A percentile compares a stretch with the other conserved stretches of the same genome.
phyloP scores from a whole-genome alignment of 495 filamentous ascomycete genomes.

The Aspergillus haitiensis region DNA sequence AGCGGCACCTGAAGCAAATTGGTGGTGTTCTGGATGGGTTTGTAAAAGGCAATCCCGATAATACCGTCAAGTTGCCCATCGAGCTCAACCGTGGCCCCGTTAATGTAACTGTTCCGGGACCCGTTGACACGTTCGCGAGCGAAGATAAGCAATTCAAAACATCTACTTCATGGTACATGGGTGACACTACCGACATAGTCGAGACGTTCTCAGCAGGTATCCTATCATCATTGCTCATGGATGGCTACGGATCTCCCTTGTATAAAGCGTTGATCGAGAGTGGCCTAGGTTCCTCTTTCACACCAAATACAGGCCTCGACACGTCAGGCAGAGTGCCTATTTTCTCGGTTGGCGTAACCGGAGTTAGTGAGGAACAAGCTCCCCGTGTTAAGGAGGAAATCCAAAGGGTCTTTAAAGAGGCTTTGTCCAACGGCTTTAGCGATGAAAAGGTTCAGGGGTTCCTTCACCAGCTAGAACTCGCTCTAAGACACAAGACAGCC shows the following conservation, averaged over 20 bases:
- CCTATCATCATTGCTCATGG: slow-evolving; percentile 76
- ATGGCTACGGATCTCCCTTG: slow-evolving; percentile 93
- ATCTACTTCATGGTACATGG: slow-evolving; percentile 88
- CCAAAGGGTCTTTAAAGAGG: slow-evolving; percentile 63
- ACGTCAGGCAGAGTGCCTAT: slow-evolving; percentile 70
- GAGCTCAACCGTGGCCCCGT: slow-evolving; percentile 65
- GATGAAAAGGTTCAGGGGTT: slow-evolving; percentile 87
- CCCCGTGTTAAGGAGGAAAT: slow-evolving; percentile 72
- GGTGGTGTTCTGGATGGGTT: slow-evolving; percentile 70
- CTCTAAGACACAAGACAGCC: slow-evolving; percentile 90
- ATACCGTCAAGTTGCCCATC: slow-evolving; percentile 72
- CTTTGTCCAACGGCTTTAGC: slow-evolving; percentile 75
- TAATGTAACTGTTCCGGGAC: slow-evolving; percentile 71
- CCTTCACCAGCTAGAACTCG: slow-evolving; percentile 87
- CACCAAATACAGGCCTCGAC: slow-evolving; percentile 90
- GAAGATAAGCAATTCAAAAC: slow-evolving; percentile 88
- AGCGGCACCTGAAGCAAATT: slow-evolving; percentile 74
- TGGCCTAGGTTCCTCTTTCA: slow-evolving; percentile 88
- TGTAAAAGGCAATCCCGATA: slow-evolving; percentile 64
- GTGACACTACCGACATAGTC: slow-evolving; percentile 73
- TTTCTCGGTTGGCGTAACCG: slow-evolving; percentile 87
- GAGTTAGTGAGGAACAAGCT: slow-evolving; percentile 76
- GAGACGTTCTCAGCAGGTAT: slow-evolving; percentile 85
- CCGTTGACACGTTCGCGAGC: slow-evolving; percentile 84
- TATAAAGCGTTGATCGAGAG: slow-evolving; percentile 89